Conservation (phyloP, 2,329 filamentous ascomycete genomes). For the Elsinoe batatas region DNA sequence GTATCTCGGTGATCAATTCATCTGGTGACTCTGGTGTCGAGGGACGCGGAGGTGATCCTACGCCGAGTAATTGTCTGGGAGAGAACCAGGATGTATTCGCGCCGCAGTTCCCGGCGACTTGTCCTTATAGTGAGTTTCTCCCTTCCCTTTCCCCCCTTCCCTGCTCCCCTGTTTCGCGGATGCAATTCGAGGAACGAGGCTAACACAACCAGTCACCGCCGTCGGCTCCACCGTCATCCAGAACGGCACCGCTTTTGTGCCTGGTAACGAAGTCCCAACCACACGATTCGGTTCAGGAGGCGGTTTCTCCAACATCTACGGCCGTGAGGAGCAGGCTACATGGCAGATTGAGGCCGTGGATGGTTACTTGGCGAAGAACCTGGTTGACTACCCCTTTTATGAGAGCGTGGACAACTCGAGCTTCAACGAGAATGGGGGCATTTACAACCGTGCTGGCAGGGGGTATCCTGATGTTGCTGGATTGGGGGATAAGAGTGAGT, state of each 20-base stretch:
- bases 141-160: constrained; percentile 33
- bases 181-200: too few species aligned
- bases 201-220: constrained; percentile 25
- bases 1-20: constrained; percentile 52
- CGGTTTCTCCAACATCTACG: constrained; percentile 29
- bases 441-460: constrained; percentile 24
- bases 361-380: constrained; percentile 26
- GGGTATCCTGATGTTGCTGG: constrained; percentile 33
- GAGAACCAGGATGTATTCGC: constrained; percentile 36
- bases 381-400: constrained; percentile 22
- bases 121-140: constrained; percentile 34
- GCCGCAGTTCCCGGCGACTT: constrained; percentile 38
- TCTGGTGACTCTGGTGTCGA: constrained; percentile 54
- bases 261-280: constrained; percentile 30
- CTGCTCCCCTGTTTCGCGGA: constrained; percentile 19
- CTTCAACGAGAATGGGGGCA: constrained; percentile 19
- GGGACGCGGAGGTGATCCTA: constrained; percentile 29
- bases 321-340: constrained; percentile 17
- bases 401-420: constrained; percentile 17
- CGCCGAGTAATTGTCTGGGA: neutral
- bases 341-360: constrained; percentile 32
- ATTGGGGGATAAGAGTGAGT: constrained; percentile 20
- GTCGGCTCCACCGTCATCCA: constrained; percentile 29
- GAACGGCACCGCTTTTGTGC: constrained; percentile 25
- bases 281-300: constrained; percentile 35